phyloP scores from a whole-genome alignment of 331 rosid genomes.

The Dryas integrifolia region DNA sequence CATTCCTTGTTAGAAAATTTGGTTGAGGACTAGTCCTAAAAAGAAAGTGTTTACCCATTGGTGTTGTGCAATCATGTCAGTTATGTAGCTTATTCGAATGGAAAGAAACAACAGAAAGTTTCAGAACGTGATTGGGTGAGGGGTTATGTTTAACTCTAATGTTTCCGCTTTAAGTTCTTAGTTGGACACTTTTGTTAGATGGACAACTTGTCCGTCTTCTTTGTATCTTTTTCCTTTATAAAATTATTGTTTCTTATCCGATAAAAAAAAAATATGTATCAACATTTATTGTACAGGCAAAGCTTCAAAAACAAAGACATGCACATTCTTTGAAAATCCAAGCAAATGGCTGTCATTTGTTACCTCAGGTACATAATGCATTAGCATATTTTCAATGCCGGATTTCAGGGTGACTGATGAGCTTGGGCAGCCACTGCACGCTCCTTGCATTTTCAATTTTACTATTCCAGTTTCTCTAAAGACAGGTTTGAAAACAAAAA shows the following conservation, averaged over 20 bases:
- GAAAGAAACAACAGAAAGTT: too few relatives aligned
- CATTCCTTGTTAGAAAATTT: too few relatives aligned
- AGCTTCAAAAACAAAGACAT: background rate
- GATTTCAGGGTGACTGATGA: slow-evolving; percentile 94
- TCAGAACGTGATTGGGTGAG: background rate
- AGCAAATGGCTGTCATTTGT: slow-evolving; percentile 19
- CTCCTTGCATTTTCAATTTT: slow-evolving; percentile 92
- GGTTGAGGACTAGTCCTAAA: too few relatives aligned
- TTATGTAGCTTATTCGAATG: too few relatives aligned
- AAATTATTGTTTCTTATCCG: background rate
- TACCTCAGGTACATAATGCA: slow-evolving; percentile 99
- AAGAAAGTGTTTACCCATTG: too few relatives aligned
- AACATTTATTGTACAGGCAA: background rate
- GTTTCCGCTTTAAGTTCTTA: background rate
- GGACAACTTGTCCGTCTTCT: background rate
- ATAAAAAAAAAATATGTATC: background rate
- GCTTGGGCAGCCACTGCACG: slow-evolving; percentile 99
- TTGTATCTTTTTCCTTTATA: background rate
- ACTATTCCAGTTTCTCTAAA: slow-evolving; percentile 84
- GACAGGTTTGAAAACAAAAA: background rate
- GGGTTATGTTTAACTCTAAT: too few relatives aligned
- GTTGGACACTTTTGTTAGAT: background rate
- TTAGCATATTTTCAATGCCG: slow-evolving; percentile 96
- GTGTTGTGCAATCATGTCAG: too few relatives aligned
- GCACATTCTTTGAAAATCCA: background rate